Conservation (phyloP, 441 rosid species). For the Eutrema salsugineum region DNA sequence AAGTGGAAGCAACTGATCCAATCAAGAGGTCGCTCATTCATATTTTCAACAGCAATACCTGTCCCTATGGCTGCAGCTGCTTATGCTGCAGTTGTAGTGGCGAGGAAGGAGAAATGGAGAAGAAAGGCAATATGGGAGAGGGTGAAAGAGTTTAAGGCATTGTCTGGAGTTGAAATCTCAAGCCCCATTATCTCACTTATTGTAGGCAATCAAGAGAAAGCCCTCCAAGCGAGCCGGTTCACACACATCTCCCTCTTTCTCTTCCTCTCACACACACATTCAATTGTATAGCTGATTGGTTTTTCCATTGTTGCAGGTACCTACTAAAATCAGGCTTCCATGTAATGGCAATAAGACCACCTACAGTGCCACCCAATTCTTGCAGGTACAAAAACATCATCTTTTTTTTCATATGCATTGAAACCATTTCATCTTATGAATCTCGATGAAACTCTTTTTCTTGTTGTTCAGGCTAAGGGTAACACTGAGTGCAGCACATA, state of each 20-base stretch:
- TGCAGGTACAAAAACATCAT: constrained; percentile 56
- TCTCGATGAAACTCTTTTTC: background rate
- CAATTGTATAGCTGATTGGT: constrained; percentile 4
- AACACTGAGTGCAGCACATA: constrained; percentile 69
- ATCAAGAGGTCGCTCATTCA: constrained; percentile 88
- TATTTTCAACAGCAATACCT: constrained; percentile 85
- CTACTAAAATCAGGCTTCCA: constrained; percentile 82
- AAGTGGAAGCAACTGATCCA: constrained; percentile 88
- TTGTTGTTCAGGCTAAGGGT: constrained; percentile 54
- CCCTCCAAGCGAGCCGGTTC: constrained; percentile 77
- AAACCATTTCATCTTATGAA: background rate
- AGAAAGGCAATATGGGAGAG: constrained; percentile 80
- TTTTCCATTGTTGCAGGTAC: constrained; percentile 42
- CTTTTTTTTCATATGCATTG: background rate
- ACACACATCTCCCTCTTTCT: constrained; percentile 1
- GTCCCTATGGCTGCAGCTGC: constrained; percentile 90
- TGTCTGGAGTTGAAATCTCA: constrained; percentile 67
- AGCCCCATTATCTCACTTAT: constrained; percentile 86
- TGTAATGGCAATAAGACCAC: constrained; percentile 90
- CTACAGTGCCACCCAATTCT: constrained; percentile 94
- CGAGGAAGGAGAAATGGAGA: constrained; percentile 81
- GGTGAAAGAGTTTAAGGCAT: constrained; percentile 60
- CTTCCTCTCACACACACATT: background rate
- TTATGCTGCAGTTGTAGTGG: constrained; percentile 85
- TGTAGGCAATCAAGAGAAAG: constrained; percentile 84